Base-by-base conservation (phyloP, 495 filamentous ascomycete species). In the Neurospora hispaniola region DNA sequence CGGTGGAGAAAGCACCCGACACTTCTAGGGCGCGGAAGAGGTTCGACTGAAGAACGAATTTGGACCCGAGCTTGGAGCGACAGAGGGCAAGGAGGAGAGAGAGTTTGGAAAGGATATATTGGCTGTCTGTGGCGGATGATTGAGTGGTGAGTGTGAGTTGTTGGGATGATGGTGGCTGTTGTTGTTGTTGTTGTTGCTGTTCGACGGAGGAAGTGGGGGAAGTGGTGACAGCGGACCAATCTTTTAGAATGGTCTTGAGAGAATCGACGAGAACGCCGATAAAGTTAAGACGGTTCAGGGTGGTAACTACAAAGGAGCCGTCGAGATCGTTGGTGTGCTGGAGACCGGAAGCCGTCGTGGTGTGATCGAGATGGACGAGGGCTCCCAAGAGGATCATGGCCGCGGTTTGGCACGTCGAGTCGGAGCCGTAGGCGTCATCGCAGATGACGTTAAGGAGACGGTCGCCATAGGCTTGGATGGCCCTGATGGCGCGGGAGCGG, bases 381-480 rank as follows among this genome's bases (percentile, higher is more conserved):
- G 91, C 90, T 39, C 93, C 83, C 31, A 98, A 83, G 38, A 90
- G 79, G 39, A 97, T 86, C 42, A 97, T 85, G 42, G 96, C 93
- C 5, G 94, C 89, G 18, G 94, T 90, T 72, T 94, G 90, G 78
- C 93, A 96, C 31, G 85, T 86, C 27, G 91, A 88, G 79, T 94
- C 91, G 20, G 93, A 93, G 73, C 89, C 89, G 80, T 94, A 93
- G 70, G 94, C 96, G 84, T 99, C 96, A 79, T 98, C 95, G 79
- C 94, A 98, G 72, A 97, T 86, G 16, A 92, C 89, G 77, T 96
- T 93, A 69, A 98, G 86, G 9, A 97, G 84, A 71, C 89, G 87
- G 74, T 93, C 90, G 70, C 96, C 94, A 42, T 91, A 87, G 20
- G 88, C 81, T 75, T 91, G 94, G 76, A 98, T 87, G 3, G 91